Evolutionary conservation across 768 basidiomycete genomes (phyloP), one percentile per base, ranked within the genome.

Genomic region (Tubosaeta sp.): DNA sequence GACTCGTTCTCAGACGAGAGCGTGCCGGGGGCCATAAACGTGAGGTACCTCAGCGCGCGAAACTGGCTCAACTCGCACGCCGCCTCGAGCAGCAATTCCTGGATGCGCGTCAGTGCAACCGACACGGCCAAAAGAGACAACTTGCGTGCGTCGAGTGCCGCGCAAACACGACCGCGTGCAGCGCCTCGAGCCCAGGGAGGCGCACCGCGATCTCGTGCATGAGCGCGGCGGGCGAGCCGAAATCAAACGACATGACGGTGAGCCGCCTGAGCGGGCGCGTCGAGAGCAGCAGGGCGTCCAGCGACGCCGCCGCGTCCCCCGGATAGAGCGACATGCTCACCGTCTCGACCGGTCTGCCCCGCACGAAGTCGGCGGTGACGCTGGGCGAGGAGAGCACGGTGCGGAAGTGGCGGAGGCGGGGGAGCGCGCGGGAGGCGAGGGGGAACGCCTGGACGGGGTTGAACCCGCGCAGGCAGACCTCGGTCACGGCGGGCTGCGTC

Each of bases 221-320:
- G 46, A 85, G 65, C 45, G 69, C 65, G 1, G 67, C 61, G 12
- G 78, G 77, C 1, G 75, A 69, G 1, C 66, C 60, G 4, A 74
- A 66, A 53, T 83, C 83, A 44, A 84, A 79, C 34, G 78, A 77
- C 69, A 84, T 78, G 24, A 83, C 68, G 22, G 80, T 86, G 34
- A 84, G 67, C 54, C 80, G 71, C 46, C 65, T 69, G 48, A 84
- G 59, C 0, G 76, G 68, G 10, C 53, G 59, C 0, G 73, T 59
- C 2, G 76, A 71, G 41, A 68, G 60, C 5, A 63, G 55, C 5
- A 84, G 66, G 2, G 73, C 74, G 39, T 77, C 71, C 45, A 84
- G 69, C 11, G 77, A 71, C 1, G 66, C 46, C n/a, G 63, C 54
- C 0, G 69, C 71, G 38, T 69, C 69, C 3, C 68, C 67, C 0